Percentiles rank a stretch among this genome's conserved stretches.
phyloP scores from a whole-genome alignment of 2,329 filamentous ascomycete species.

The Venturia effusa region DNA sequence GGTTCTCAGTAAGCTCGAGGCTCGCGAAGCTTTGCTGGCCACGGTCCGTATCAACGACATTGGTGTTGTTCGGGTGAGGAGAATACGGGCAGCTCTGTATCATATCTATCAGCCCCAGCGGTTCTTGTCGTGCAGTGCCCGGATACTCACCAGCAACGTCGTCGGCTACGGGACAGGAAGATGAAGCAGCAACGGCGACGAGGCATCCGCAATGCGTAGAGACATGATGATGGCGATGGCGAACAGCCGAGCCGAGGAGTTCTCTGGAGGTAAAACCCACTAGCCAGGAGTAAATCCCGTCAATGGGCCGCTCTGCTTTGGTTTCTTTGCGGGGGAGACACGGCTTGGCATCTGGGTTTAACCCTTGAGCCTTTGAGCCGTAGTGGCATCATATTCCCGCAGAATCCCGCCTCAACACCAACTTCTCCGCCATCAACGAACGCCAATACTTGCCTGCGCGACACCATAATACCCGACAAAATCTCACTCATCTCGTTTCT shows the following conservation, averaged over 20 bases:
- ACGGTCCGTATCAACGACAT: conserved; percentile 22
- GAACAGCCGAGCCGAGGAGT: background rate
- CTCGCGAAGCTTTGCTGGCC: conserved; percentile 44
- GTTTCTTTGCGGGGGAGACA: background rate
- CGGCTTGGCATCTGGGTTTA: background rate
- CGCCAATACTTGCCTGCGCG: too few relatives aligned
- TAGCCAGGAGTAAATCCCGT: background rate
- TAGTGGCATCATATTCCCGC: too few relatives aligned
- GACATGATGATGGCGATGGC: background rate
- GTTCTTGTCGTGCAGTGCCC: background rate
- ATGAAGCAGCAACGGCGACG: background rate
- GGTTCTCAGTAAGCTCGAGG: conserved; percentile 68
- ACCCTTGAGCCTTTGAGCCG: background rate
- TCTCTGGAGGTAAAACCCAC: background rate
- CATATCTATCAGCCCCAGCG: background rate
- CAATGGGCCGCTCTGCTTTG: conserved; percentile 1
- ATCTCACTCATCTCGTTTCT: too few relatives aligned
- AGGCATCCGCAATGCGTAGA: background rate
- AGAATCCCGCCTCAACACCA: conserved; percentile 1
- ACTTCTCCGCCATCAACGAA: background rate
- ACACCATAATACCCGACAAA: too few relatives aligned
- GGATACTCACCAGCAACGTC: background rate
- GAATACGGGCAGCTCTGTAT: background rate
- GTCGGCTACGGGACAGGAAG: background rate
- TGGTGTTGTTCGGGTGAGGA: background rate